Evolutionary conservation across 306 rosid species (phyloP), one percentile per base, ranked within the genome.

Genomic region (Neltuma alba): DNA sequence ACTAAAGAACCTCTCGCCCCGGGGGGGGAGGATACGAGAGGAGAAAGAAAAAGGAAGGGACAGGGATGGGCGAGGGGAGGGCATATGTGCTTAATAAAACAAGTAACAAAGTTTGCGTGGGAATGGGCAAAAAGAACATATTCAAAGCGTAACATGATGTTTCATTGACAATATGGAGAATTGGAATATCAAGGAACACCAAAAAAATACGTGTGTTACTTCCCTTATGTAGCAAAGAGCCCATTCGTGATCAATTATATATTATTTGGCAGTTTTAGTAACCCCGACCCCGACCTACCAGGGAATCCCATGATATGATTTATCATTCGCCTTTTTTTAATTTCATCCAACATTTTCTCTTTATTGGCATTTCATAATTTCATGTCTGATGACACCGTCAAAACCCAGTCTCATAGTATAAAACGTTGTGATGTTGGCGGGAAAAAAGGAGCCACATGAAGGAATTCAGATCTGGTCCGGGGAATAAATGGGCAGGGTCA

Each of bases 41-140:
- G 0, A 6, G 6, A 2, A 2, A 18, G n/a, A 20, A 37, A 30
- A 40, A 30, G 36, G 42, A 18, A 30, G 75, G 61, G 33, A 47
- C 2, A 42, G 42, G 14, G 55, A 5, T 11, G 8, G 75, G 40
- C 4, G 55, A 48, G 55, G 25, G 58, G 58, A 18, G 15, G 57
- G 77, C 12, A 54, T 55, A 16, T 71, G 42, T 54, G 45, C 50
- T 14, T n/a, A n/a, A n/a, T 52, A n/a, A 76, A 70, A 38, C 1
- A 20, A 36, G 48, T 23, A 21, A 21, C 28, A 27, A 5, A 11
- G 47, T 70, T 74, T 41, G 85, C 70, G 54, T 8, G 58, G 77
- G 76, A 84, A 80, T 73, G 78, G 34, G 70, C 85, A 83, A 81
- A 79, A 78, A 1, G 78, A 62, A 83, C 84, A 89, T 78, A 72